Conservation (phyloP, 345 rosid genomes). For the Mangifera indica region DNA sequence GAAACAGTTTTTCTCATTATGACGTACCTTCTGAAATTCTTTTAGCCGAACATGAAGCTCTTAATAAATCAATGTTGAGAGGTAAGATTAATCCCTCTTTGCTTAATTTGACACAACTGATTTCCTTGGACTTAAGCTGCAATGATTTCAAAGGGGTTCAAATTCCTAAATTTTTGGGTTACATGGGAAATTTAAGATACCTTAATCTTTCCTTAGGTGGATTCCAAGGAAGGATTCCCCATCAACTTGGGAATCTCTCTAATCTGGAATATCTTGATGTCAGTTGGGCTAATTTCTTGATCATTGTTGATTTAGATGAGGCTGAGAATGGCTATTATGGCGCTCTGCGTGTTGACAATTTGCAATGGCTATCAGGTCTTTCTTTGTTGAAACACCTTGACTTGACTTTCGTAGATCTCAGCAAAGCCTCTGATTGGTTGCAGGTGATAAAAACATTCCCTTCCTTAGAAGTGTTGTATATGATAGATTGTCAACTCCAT, state of each 20-base stretch:
- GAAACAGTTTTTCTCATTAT: not conserved
- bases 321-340: not conserved
- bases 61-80: not conserved
- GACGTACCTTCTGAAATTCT: too few species aligned
- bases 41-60: too few species aligned
- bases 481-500: not conserved
- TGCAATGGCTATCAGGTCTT: not conserved
- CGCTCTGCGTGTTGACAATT: not conserved
- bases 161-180: not conserved
- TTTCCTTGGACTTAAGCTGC: not conserved
- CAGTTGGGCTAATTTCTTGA: too few species aligned
- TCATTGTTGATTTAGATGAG: too few species aligned
- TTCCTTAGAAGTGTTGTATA: conserved; percentile 9
- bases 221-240: not conserved
- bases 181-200: not conserved
- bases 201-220: not conserved
- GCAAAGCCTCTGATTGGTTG: too few species aligned
- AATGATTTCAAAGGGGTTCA: not conserved
- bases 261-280: not conserved
- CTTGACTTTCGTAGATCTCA: too few species aligned
- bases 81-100: conserved; percentile 7
- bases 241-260: not conserved
- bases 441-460: conserved; percentile 10
- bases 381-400: too few species aligned
- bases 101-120: not conserved